phyloP scores from a whole-genome alignment of 768 basidiomycete species.

The Suillus discolor region DNA sequence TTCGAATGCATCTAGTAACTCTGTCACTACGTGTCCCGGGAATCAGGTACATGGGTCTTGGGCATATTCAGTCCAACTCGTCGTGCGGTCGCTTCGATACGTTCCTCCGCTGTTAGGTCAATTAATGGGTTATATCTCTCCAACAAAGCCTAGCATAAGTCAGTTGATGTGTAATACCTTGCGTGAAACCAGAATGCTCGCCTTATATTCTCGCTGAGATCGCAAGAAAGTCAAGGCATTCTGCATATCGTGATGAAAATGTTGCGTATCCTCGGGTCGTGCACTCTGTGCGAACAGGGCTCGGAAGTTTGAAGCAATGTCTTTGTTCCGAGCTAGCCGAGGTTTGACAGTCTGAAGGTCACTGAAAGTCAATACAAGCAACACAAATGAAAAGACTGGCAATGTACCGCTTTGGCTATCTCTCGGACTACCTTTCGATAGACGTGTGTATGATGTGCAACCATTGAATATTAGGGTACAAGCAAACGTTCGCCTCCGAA shows the following conservation, averaged over 20 bases:
- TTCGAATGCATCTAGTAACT: neutral
- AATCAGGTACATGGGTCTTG: conserved; percentile 28
- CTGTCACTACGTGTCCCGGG: neutral
- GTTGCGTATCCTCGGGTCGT: conserved; percentile 20
- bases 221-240: conserved; percentile 68
- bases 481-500: neutral
- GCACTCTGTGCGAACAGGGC: conserved; percentile 48
- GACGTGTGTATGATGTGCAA: conserved; percentile 16
- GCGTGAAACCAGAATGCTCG: conserved; percentile 30
- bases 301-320: conserved; percentile 55
- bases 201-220: conserved; percentile 79
- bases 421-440: conserved; percentile 36
- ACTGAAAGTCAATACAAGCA: neutral
- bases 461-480: conserved; percentile 22
- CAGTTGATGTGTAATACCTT: conserved; percentile 4
- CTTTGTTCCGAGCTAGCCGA: conserved; percentile 39
- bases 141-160: conserved; percentile 58
- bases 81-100: conserved; percentile 81
- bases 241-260: conserved; percentile 51
- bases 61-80: conserved; percentile 91
- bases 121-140: conserved; percentile 87
- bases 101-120: conserved; percentile 78
- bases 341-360: conserved; percentile 39
- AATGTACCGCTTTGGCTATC: conserved; percentile 28
- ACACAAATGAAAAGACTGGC: conserved; percentile 5